phyloP scores from a whole-genome alignment of 768 basidiomycete genomes.

The Suillus discolor region DNA sequence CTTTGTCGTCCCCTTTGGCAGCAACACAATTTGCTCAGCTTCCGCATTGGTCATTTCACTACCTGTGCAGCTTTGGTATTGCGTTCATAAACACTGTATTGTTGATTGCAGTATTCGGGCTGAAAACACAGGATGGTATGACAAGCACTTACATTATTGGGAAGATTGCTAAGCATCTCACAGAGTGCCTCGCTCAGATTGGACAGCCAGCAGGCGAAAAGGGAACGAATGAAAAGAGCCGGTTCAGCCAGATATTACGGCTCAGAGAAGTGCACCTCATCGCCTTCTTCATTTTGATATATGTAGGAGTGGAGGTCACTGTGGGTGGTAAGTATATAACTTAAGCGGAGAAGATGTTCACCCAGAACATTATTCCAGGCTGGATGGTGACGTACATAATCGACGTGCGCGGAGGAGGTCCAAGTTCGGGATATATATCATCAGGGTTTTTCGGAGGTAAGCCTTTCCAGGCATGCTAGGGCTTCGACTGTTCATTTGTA shows the following conservation, averaged over 20 bases:
- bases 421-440: conserved; percentile 49
- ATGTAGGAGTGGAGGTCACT: conserved; percentile 56
- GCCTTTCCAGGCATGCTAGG: not conserved
- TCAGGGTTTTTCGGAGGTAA: conserved; percentile 39
- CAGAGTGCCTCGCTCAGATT: conserved; percentile 40
- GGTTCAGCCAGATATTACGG: conserved; percentile 48
- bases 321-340: conserved; percentile 40
- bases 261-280: conserved; percentile 45
- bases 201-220: conserved; percentile 33
- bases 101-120: conserved; percentile 58
- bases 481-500: not conserved
- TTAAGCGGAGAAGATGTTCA: not conserved
- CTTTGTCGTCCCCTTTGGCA: conserved; percentile 51
- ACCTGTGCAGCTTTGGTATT: conserved; percentile 61
- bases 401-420: conserved; percentile 44
- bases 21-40: conserved; percentile 52
- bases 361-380: conserved; percentile 34
- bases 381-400: conserved; percentile 69
- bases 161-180: not conserved
- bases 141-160: conserved; percentile 1
- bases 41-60: conserved; percentile 43
- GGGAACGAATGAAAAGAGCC: conserved; percentile 34
- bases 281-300: conserved; percentile 47
- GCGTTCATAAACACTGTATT: conserved; percentile 55
- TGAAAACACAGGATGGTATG: conserved; percentile 68